Evolutionary conservation across 805 yeast genomes (phyloP), one percentile per base, ranked within the genome.

Genomic region (Helenozyma baotianmanensis): DNA sequence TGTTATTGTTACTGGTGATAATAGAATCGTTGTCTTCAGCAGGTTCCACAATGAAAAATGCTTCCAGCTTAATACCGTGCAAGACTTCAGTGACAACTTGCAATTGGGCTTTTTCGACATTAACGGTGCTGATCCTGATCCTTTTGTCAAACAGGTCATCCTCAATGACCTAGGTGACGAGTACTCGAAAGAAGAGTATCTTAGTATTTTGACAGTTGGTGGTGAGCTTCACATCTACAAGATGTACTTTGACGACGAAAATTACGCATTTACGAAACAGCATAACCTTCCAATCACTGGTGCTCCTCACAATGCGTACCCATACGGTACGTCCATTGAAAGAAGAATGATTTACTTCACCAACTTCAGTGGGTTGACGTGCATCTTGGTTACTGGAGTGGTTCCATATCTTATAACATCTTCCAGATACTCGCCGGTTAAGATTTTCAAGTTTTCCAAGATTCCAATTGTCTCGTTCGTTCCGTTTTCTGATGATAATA

Each of bases 301-400:
- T 35, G 92, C 90, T 1, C 90, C 92, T 1, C 82, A 77, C 35
- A 82, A 82, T 54, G 82, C 89, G 1, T 81, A 78, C 47, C 70
- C 83, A 1, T 68, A 74, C 37, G 85, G 85, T 26, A 82, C 81
- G 1, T 68, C 68, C 4, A 71, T 82, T 28, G 94, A 84, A 54
- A 71, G 92, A 56, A 73, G 76, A 38, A 61, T 80, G 58, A 73
- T 76, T 35, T 70, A 78, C 52, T 59, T 82, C 40, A 69, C 75
- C 4, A 69, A 76, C 38, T 62, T 78, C 29, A 74, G 74, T 41
- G 84, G 80, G 1, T 67, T 70, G 38, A 70, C 78, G 1, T 68
- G 77, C 12, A 71, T 86, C 1, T 71, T 85, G 45, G 74, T 86
- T 2, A 78, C 90, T 2, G 96, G 96, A 27, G 72, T 72, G 14